These are phyloP conservation scores for Cordyceps tenuipes DNA, from an alignment of 2,329 filamentous ascomycete genomes.

Conservation along the genomic window DNA sequence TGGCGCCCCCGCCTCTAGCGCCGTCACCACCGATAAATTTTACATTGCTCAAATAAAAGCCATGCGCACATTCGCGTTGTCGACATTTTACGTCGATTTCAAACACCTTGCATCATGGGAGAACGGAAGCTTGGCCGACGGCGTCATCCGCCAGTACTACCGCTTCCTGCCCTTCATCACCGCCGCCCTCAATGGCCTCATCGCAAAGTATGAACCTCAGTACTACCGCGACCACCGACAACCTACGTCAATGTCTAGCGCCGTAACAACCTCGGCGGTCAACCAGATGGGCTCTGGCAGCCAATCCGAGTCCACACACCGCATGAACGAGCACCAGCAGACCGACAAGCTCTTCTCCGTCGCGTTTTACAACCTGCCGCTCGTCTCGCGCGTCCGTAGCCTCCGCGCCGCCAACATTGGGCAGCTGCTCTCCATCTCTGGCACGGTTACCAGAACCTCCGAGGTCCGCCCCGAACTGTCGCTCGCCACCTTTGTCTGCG, in stretches of 20 bases:
- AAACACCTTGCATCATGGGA: slow-evolving; percentile 72
- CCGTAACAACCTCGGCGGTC: slow-evolving; percentile 58
- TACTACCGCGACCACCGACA: slow-evolving; percentile 93
- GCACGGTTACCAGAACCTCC: slow-evolving; percentile 91
- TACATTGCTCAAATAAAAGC: slow-evolving; percentile 78
- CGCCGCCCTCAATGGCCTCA: slow-evolving; percentile 81
- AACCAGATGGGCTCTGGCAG: slow-evolving; percentile 54
- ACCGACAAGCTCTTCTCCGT: slow-evolving; percentile 93
- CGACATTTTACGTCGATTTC: slow-evolving; percentile 80
- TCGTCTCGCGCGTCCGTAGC: slow-evolving; percentile 78
- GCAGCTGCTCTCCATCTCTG: slow-evolving; percentile 88
- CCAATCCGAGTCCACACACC: slow-evolving; percentile 59
- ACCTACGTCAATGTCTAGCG: slow-evolving; percentile 61
- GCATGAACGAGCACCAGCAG: slow-evolving; percentile 86
- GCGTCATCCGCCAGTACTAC: slow-evolving; percentile 86
- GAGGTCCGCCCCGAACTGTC: slow-evolving; percentile 93
- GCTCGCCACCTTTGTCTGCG: slow-evolving; percentile 84
- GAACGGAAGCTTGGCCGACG: slow-evolving; percentile 74
- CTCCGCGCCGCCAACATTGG: slow-evolving; percentile 86
- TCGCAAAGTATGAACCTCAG: slow-evolving; percentile 85
- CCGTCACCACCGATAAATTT: slow-evolving; percentile 69
- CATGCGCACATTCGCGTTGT: slow-evolving; percentile 65
- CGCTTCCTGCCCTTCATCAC: slow-evolving; percentile 89
- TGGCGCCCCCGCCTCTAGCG: slow-evolving; percentile 57
- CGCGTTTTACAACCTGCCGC: slow-evolving; percentile 85